These are phyloP conservation scores for Beta lomatogona DNA, from an alignment of 179 eudicot species.

Conservation along the genomic window DNA sequence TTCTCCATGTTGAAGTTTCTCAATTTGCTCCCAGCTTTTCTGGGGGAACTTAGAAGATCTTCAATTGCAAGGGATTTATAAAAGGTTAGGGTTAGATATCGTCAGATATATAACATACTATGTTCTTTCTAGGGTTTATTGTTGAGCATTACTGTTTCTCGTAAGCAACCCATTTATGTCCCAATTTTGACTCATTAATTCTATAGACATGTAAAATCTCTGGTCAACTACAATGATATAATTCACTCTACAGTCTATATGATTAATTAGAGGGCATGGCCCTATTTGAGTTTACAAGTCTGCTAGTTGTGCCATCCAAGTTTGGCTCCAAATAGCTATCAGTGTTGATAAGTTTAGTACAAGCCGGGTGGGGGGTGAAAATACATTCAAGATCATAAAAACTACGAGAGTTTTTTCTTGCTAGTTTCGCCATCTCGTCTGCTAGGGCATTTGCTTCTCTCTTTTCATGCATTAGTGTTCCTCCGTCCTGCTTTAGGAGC, in stretches of 20 bases:
- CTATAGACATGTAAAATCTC: not conserved
- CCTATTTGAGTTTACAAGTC: not conserved
- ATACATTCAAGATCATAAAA: too few relatives aligned
- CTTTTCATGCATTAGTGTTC: too few relatives aligned
- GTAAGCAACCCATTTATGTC: not conserved
- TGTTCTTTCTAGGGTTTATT: not conserved
- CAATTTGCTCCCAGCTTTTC: slow-evolving; percentile 10
- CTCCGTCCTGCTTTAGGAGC: too few relatives aligned
- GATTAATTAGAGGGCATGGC: not conserved
- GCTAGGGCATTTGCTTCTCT: too few relatives aligned
- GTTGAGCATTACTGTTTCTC: not conserved
- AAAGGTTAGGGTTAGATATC: not conserved
- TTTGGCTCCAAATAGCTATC: too few relatives aligned
- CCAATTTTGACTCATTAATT: not conserved
- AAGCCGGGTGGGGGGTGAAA: too few relatives aligned
- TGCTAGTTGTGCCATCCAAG: not conserved
- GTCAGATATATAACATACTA: slow-evolving; percentile 5
- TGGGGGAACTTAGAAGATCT: not conserved
- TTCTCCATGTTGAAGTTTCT: not conserved
- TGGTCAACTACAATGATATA: not conserved
- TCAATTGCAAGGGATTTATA: slow-evolving; percentile 6
- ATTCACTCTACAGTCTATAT: not conserved
- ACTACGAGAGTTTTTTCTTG: too few relatives aligned
- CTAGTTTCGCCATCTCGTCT: too few relatives aligned
- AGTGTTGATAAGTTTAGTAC: too few relatives aligned